phyloP scores from a whole-genome alignment of 495 filamentous ascomycete genomes.

The Cercophora newfieldiana region DNA sequence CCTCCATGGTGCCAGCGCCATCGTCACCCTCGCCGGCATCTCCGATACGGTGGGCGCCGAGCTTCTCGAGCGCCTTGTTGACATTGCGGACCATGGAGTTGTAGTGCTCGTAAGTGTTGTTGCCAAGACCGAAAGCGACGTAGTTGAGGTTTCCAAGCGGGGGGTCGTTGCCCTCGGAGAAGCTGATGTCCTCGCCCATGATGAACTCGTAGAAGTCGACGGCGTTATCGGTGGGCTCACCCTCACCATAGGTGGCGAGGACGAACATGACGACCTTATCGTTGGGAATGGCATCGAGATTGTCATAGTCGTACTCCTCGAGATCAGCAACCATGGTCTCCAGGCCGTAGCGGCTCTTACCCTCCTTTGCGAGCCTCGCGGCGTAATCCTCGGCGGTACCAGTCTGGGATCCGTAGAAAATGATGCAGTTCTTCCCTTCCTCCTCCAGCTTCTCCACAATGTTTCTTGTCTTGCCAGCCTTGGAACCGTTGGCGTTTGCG shows the following conservation, averaged over 20 bases:
- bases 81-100: slow-evolving; percentile 96
- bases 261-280: slow-evolving; percentile 96
- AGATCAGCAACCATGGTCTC: slow-evolving; percentile 99
- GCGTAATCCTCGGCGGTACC: slow-evolving; percentile 99
- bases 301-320: slow-evolving; percentile 97
- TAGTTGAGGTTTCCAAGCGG: slow-evolving; percentile 85
- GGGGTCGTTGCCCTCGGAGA: slow-evolving; percentile 75
- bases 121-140: slow-evolving; percentile 91
- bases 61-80: slow-evolving; percentile 72
- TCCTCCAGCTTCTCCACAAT: slow-evolving; percentile 96
- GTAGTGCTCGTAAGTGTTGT: slow-evolving; percentile 99
- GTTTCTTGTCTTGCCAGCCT: slow-evolving; percentile 85
- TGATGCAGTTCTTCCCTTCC: slow-evolving; percentile 91
- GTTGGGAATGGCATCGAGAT: slow-evolving; percentile 81
- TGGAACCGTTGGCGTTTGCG: slow-evolving; percentile 66
- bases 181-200: slow-evolving; percentile 73
- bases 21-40: slow-evolving; percentile 94
- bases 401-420: slow-evolving; percentile 98
- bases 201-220: slow-evolving; percentile 99
- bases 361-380: slow-evolving; percentile 95
- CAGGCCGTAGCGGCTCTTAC: slow-evolving; percentile 90
- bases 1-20: slow-evolving; percentile 98
- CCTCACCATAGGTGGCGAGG: slow-evolving; percentile 95
- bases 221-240: slow-evolving; percentile 97
- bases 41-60: slow-evolving; percentile 82